These are phyloP conservation scores for Populus tomentosa DNA, from an alignment of 441 rosid genomes.

Conservation along the genomic window DNA sequence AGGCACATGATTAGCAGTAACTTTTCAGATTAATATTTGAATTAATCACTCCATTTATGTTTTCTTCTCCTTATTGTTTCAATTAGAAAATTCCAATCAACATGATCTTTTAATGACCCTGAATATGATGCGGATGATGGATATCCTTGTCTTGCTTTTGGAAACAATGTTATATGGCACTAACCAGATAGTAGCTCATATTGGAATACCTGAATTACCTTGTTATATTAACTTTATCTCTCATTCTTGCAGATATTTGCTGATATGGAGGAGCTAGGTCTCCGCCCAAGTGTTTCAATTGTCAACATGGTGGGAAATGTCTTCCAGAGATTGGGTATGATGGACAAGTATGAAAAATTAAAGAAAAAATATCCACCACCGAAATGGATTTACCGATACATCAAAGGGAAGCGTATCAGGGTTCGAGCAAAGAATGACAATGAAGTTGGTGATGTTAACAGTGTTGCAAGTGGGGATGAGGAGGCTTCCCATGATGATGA, in stretches of 20 bases:
- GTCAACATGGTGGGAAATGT: conserved; percentile 73
- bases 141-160: neutral
- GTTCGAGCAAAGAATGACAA: conserved; percentile 45
- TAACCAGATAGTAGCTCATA: neutral
- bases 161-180: conserved; percentile 7
- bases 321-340: conserved; percentile 63
- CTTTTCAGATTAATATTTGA: neutral
- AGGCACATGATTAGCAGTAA: neutral
- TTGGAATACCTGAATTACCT: neutral
- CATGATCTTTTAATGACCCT: neutral
- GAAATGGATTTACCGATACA: conserved; percentile 69
- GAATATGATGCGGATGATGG: neutral
- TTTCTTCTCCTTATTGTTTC: neutral
- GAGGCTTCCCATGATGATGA: conserved; percentile 10
- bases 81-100: neutral
- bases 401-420: conserved; percentile 84
- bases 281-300: conserved; percentile 56
- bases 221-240: neutral
- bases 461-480: conserved; percentile 22
- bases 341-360: conserved; percentile 67
- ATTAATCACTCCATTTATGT: neutral
- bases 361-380: conserved; percentile 79
- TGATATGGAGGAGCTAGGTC: conserved; percentile 96
- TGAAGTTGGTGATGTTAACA: conserved; percentile 26
- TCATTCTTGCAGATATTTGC: conserved; percentile 64